phyloP scores from a whole-genome alignment of 75 land plant species.

The Larix kaempferi region DNA sequence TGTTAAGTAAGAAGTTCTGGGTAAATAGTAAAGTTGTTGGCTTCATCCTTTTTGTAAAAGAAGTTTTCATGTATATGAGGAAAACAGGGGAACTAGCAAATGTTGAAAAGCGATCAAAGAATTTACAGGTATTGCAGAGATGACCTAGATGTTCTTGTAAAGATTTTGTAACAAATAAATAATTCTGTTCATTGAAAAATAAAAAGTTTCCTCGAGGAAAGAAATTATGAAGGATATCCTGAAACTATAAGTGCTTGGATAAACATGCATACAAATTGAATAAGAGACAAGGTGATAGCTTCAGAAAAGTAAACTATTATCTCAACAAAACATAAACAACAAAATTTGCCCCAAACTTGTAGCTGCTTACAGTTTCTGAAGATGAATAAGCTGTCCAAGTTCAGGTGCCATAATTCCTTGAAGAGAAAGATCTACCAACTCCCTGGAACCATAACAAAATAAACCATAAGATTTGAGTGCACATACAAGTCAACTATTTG shows the following conservation, averaged over 20 bases:
- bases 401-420: slow-evolving; percentile 62
- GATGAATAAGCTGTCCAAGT: slow-evolving; percentile 52
- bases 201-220: not conserved
- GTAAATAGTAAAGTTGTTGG: no score
- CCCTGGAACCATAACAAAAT: slow-evolving; percentile 20
- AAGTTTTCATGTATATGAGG: no score
- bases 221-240: not conserved
- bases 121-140: no score
- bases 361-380: slow-evolving; percentile 44
- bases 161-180: no score
- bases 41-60: no score
- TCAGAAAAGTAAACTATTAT: not conserved
- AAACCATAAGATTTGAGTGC: not conserved
- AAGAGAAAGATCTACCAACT: slow-evolving; percentile 35
- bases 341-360: not conserved
- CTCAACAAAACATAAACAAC: not conserved
- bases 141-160: no score
- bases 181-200: no score
- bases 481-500: not conserved
- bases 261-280: not conserved
- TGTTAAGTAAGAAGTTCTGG: no score
- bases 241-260: not conserved
- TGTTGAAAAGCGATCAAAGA: no score
- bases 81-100: no score
- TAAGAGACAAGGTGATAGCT: not conserved